These are phyloP conservation scores for Ophiognomonia clavigignenti-juglandacearum DNA, from an alignment of 2,329 filamentous ascomycete species.

Conservation along the genomic window DNA sequence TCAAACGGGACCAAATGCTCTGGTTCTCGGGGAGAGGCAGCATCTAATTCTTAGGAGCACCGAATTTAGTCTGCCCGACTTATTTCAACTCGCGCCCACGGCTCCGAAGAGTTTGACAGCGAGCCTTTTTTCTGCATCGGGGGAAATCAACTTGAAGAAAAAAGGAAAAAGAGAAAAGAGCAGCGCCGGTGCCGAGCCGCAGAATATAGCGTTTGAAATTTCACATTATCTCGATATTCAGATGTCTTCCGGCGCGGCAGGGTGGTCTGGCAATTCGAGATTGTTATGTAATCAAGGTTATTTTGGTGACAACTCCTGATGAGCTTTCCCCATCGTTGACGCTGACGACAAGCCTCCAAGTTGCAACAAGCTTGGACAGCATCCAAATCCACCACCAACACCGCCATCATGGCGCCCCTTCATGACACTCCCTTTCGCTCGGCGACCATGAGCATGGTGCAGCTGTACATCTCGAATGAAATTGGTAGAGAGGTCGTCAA, in stretches of 20 bases:
- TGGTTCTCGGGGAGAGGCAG: conserved; percentile 38
- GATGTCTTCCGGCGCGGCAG: too few species aligned
- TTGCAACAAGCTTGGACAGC: conserved; percentile 11
- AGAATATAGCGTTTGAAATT: conserved; percentile 5
- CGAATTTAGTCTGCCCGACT: conserved; percentile 54
- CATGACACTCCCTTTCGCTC: conserved; percentile 98
- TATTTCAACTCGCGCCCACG: conserved; percentile 50
- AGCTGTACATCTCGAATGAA: conserved; percentile 99
- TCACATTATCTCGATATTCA: too few species aligned
- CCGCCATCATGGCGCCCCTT: conserved; percentile 53
- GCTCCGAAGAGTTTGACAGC: conserved; percentile 32
- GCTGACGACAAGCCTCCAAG: conserved; percentile 14
- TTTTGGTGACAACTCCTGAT: neutral
- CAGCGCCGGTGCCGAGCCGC: neutral
- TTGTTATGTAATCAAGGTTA: neutral
- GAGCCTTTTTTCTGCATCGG: conserved; percentile 52
- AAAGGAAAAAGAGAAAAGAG: conserved; percentile 29
- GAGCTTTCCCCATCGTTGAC: conserved; percentile 1
- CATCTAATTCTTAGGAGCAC: conserved; percentile 62
- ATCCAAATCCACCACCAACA: conserved; percentile 11
- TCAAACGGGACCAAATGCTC: conserved; percentile 60
- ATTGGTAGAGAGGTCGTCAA: conserved; percentile 97
- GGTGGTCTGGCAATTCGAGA: too few species aligned
- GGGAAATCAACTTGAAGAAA: conserved; percentile 49
- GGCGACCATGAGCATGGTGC: conserved; percentile 99